Conservation (phyloP, 129 eudicot genomes). For the Flaveria sonorensis region DNA sequence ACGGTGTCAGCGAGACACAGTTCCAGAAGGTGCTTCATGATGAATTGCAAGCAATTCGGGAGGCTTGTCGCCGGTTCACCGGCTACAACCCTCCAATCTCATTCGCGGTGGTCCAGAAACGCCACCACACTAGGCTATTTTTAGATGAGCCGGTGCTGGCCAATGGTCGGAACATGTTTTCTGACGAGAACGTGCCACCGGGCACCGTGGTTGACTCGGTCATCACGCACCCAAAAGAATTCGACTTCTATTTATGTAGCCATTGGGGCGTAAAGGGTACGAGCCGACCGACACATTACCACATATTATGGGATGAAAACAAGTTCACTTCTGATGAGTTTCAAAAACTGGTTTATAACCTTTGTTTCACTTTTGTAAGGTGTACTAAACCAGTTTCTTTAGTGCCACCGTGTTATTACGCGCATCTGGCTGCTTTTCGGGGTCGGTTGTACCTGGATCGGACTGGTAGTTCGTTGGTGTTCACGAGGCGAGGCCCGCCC, state of each 20-base stretch:
- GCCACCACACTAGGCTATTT: slow-evolving; percentile 92
- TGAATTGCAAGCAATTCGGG: slow-evolving; percentile 64
- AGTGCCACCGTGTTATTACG: slow-evolving; percentile 98
- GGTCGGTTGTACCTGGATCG: slow-evolving; percentile 85
- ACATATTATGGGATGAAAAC: slow-evolving; percentile 82
- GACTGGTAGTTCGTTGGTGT: slow-evolving; percentile 35
- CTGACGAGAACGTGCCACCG: slow-evolving; percentile 76
- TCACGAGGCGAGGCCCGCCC: slow-evolving; percentile 41
- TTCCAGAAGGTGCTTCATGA: slow-evolving; percentile 80
- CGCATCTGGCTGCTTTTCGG: slow-evolving; percentile 93
- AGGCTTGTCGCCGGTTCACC: slow-evolving; percentile 51
- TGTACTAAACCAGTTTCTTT: slow-evolving; percentile 95
- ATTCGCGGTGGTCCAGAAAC: slow-evolving; percentile 83
- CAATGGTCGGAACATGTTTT: slow-evolving; percentile 24
- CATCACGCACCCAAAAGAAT: slow-evolving; percentile 84
- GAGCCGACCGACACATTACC: slow-evolving; percentile 86
- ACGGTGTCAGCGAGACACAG: slow-evolving; percentile 97
- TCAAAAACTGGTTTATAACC: slow-evolving; percentile 77
- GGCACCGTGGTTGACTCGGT: slow-evolving; percentile 93
- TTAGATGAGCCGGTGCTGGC: slow-evolving; percentile 45
- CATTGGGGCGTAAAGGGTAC: slow-evolving; percentile 98
- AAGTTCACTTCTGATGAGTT: slow-evolving; percentile 83
- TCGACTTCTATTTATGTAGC: slow-evolving; percentile 91
- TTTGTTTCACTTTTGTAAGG: slow-evolving; percentile 90
- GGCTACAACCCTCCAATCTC: slow-evolving; percentile 81